phyloP scores from a whole-genome alignment of 768 basidiomycete species.

The Mycena pura region DNA sequence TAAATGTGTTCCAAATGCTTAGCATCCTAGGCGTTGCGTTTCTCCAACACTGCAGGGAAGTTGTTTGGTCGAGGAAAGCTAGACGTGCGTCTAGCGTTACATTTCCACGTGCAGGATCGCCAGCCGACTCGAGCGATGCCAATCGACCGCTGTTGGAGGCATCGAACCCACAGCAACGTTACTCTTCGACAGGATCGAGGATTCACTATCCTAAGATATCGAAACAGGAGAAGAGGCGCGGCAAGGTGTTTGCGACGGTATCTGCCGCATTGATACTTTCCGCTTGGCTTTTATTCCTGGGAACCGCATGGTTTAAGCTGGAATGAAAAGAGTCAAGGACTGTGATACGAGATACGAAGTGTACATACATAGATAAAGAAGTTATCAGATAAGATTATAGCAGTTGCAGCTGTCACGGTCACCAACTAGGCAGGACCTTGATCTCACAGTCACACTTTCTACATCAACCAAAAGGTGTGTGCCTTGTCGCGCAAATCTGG shows the following conservation, averaged over 20 bases:
- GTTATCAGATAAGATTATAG: no score
- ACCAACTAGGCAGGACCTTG: not conserved
- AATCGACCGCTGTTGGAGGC: conserved; percentile 14
- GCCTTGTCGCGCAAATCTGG: not conserved
- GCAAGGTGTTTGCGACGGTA: conserved; percentile 54
- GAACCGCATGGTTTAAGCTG: conserved; percentile 64
- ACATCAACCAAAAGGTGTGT: conserved; percentile 14
- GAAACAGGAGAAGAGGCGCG: conserved; percentile 50
- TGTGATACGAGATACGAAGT: not conserved
- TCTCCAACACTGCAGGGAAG: conserved; percentile 52
- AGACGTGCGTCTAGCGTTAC: conserved; percentile 1
- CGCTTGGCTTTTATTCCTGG: conserved; percentile 72
- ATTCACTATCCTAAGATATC: conserved; percentile 27
- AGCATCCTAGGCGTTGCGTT: conserved; percentile 56
- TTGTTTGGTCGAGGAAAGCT: conserved; percentile 6
- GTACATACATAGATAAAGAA: no score
- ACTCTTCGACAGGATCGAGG: conserved; percentile 27
- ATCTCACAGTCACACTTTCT: not conserved
- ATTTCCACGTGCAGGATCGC: not conserved
- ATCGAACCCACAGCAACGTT: conserved; percentile 26
- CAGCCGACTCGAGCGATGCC: conserved; percentile 13
- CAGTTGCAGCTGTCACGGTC: not conserved
- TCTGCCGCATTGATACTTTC: conserved; percentile 50
- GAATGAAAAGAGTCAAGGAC: conserved; percentile 44
- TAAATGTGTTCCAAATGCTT: conserved; percentile 60